Percentiles rank a stretch among this genome's conserved stretches.
Evolutionary conservation across 306 rosid species (phyloP).

Genomic region (Abrus pulchellus): DNA sequence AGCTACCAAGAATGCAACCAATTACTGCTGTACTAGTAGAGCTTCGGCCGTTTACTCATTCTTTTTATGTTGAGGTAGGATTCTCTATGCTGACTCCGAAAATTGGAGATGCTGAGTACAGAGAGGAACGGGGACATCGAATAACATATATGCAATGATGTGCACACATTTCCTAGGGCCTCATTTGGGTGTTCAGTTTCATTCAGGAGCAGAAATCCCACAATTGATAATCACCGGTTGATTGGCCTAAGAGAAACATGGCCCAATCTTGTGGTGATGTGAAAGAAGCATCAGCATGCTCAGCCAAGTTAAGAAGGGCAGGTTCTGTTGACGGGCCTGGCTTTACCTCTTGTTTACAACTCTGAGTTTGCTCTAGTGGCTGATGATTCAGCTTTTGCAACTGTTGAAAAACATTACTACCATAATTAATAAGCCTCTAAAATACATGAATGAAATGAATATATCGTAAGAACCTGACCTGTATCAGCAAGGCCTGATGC

Average conservation of each 20-base stretch:
- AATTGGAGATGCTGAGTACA: no score
- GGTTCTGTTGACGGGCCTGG: conserved; percentile 60
- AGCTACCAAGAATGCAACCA: no score
- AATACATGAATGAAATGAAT: no score
- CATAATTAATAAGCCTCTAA: not conserved
- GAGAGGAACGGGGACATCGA: no score
- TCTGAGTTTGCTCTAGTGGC: conserved; percentile 55
- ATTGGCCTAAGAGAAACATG: conserved; percentile 63
- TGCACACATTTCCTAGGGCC: conserved; percentile 33
- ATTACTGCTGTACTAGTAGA: no score
- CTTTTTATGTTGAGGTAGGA: no score
- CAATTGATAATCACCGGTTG: conserved; percentile 70
- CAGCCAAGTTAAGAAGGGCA: conserved; percentile 61
- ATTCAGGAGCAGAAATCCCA: conserved; percentile 92
- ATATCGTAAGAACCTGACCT: conserved; percentile 54
- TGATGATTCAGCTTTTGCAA: conserved; percentile 75
- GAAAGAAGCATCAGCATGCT: conserved; percentile 70
- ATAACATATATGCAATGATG: not conserved
- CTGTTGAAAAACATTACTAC: conserved; percentile 52
- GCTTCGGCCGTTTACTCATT: no score
- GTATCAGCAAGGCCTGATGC: conserved; percentile 67
- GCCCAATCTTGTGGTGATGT: conserved; percentile 85
- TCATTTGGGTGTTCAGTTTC: conserved; percentile 40
- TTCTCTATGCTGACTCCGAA: no score
- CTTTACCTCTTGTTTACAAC: conserved; percentile 51